A percentile compares a stretch with the other conserved stretches of the same genome.
Evolutionary conservation across 768 basidiomycete species (phyloP).

Genomic region (Boletus rubropictus): DNA sequence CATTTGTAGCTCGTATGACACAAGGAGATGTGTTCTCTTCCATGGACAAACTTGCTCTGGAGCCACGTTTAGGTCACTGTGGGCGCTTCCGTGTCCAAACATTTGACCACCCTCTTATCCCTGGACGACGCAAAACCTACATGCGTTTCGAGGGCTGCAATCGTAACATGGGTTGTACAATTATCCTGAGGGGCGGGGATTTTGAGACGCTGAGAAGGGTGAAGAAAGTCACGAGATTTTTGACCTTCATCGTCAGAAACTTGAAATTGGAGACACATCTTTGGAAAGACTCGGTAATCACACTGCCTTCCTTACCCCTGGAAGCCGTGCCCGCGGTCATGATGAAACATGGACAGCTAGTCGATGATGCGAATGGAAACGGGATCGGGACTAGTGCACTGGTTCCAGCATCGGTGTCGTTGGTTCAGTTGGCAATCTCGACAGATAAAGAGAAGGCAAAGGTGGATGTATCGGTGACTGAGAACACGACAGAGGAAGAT

Average conservation of each 20-base stretch:
- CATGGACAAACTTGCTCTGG: constrained; percentile 87
- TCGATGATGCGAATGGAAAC: constrained; percentile 20
- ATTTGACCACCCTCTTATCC: constrained; percentile 89
- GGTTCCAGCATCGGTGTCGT: constrained; percentile 22
- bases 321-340: constrained; percentile 54
- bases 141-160: constrained; percentile 98
- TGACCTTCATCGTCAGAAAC: constrained; percentile 89
- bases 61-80: constrained; percentile 88
- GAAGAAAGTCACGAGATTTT: constrained; percentile 89
- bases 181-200: constrained; percentile 84
- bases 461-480: constrained; percentile 9
- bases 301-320: constrained; percentile 57
- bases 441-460: constrained; percentile 14
- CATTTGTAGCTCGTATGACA: constrained; percentile 87
- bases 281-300: constrained; percentile 87
- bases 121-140: constrained; percentile 90
- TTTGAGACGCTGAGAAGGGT: constrained; percentile 73
- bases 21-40: constrained; percentile 93
- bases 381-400: constrained; percentile 9
- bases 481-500: constrained; percentile 37
- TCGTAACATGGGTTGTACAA: constrained; percentile 89
- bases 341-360: constrained; percentile 25
- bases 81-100: constrained; percentile 83
- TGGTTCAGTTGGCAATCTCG: constrained; percentile 20
- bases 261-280: constrained; percentile 89